A percentile compares a stretch with the other conserved stretches of the same genome.
Conservation (phyloP, 345 rosid species). For the Eucalyptus grandis region DNA sequence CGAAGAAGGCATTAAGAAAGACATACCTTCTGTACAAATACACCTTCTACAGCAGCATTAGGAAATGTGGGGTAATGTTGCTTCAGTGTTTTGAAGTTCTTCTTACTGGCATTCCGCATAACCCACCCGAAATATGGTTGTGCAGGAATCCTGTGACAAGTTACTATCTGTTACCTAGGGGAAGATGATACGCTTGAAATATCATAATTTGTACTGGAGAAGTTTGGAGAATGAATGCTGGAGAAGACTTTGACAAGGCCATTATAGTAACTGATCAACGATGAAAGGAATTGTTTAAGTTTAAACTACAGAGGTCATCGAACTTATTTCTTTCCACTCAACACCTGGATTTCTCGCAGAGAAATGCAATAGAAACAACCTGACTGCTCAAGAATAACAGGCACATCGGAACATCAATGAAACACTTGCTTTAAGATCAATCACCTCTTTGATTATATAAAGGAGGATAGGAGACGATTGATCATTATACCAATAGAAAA, state of each 20-base stretch:
- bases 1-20: accelerated
- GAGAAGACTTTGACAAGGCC: not conserved
- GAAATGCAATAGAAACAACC: not conserved
- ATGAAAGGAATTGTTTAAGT: not conserved
- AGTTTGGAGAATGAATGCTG: not conserved
- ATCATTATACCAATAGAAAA: not conserved
- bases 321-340: not conserved
- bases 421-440: not conserved
- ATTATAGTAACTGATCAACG: not conserved
- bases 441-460: not conserved
- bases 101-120: not conserved
- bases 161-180: not conserved
- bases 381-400: not conserved
- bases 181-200: not conserved
- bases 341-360: not conserved
- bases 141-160: not conserved
- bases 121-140: not conserved
- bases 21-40: not conserved
- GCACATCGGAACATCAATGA: not conserved
- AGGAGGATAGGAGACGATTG: not conserved
- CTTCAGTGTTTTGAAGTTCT: not conserved
- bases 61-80: not conserved
- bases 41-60: not conserved
- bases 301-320: not conserved
- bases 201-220: too few species aligned